Evolutionary conservation across 1,139 yeast species (phyloP).

Genomic region (Pneumocystis sp.): DNA sequence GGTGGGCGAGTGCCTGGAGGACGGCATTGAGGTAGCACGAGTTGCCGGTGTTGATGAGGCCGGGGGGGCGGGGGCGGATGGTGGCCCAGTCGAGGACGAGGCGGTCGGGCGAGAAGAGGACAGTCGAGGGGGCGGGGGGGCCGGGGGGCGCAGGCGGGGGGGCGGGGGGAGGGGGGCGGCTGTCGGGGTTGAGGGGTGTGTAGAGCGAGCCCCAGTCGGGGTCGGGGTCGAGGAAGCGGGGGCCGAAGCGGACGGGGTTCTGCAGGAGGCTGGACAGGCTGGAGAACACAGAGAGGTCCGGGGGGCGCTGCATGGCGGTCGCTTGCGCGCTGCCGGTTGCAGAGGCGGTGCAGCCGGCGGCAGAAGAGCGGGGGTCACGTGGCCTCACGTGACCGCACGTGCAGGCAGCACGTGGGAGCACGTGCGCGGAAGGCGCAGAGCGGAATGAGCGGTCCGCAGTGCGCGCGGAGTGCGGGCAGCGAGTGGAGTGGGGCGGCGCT

Average conservation of each 20-base stretch:
- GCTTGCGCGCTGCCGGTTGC: too few species aligned
- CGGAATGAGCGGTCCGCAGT: too few species aligned
- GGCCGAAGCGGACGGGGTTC: not conserved
- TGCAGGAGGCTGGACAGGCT: not conserved
- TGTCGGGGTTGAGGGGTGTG: not conserved
- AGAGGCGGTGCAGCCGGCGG: too few species aligned
- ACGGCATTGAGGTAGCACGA: conserved; percentile 96
- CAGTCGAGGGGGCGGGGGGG: not conserved
- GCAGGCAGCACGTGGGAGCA: too few species aligned
- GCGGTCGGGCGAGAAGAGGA: conserved; percentile 25
- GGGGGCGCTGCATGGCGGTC: too few species aligned
- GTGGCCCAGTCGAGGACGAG: conserved; percentile 38
- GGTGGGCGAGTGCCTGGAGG: conserved; percentile 73
- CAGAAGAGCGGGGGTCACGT: too few species aligned
- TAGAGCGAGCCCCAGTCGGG: not conserved
- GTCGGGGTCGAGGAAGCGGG: not conserved
- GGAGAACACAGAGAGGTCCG: not conserved
- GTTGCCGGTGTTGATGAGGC: conserved; percentile 80
- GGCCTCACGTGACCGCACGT: too few species aligned
- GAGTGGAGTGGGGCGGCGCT: too few species aligned
- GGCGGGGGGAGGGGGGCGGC: not conserved
- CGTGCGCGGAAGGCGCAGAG: too few species aligned
- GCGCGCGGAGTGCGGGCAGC: conserved; percentile 21
- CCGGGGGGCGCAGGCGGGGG: not conserved
- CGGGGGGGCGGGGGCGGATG: conserved; percentile 41